Evolutionary conservation across 2,329 filamentous ascomycete genomes (phyloP), one percentile per base, ranked within the genome.

Genomic region (Sporothrix mexicana): DNA sequence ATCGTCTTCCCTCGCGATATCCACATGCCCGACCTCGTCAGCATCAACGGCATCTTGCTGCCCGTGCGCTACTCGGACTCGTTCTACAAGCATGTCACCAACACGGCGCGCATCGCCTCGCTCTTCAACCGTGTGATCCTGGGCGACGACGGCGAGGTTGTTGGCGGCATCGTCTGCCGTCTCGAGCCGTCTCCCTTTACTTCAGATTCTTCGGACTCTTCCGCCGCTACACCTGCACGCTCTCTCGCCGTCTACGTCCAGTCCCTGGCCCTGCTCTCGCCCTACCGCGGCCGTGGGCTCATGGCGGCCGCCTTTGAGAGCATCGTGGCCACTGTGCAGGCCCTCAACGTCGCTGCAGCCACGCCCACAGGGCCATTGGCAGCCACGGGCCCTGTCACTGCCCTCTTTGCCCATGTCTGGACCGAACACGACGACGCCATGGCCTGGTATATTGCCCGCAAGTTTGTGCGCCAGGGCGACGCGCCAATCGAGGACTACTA

Each of bases 401-500:
- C 83, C 59, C 82, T 90, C 17, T 91, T 88, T 75, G 90, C 90
- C 4, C 90, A 92, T 79, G 90, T 92, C 17, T 92, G 90, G 90
- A 90, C 89, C 12, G 85, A 89, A 73, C 91, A 91, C 78, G 84
- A 86, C 2, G 89, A 91, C 23, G 90, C 86, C 0, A 80, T 91
- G 74, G 83, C 83, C 73, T 92, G 90, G 90, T 92, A 92, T 80
- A 77, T 82, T 45, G 83, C 84, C 30, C 84, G 88, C 10, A 88
- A 88, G 2, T 92, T 92, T 78, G 77, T 78, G 73, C 82, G 83
- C 69, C 82, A 85, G 67, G 83, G 82, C 15, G 77, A 76, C 13
- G 79, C 83, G 49, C 82, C 84, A n/a, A 79, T 90, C 10, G 79
- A 83, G 47, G 86, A 85, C 2, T 92, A 92, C 79, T 92, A 92